Evolutionary conservation across 164 flowering plant genomes (phyloP), one percentile per base, ranked within the genome.

Genomic region (Vitis amurensis): DNA sequence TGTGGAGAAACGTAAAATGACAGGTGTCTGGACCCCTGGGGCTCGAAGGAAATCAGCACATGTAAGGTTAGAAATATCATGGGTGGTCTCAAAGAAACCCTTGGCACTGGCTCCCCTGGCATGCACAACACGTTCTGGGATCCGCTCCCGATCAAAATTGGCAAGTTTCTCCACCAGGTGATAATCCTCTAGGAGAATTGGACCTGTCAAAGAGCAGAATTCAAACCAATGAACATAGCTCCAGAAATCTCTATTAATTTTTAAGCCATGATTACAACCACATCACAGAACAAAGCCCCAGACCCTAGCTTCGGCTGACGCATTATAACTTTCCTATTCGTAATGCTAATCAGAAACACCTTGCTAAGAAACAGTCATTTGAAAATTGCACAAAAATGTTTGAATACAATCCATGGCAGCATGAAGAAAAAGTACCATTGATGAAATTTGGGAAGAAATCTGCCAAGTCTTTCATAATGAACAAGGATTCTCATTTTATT

Each of bases 21-120:
- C 83, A 61, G 98, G 97, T 19, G 99, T 95, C 72, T 95, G 99
- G 59, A 91, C 99, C 50, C 99, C 99, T n/a, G 99, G 98, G 59
- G 96, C 92, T 14, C 98, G 86, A 58, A 93, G 93, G 77, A 95
- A 93, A 74, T 95, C 99, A 58, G 99, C 99, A 78, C 98, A 93
- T 11, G 94, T 84, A 53, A 93, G 97, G 71, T 89, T 76, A 66
- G 98, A 81, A 52, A 95, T 79, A 68, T 95, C 98, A 78, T 92
- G 98, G 48, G 99, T 95, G 71, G 90, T 98, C 81, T 95, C 99
- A 80, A 95, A 95, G 78, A 95, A 95, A 1, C 99, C 99, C 83
- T 95, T 95, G 51, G 98, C 99, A 87, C 98, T 95, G 56, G 97
- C 97, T 78, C 99, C 99, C 82, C 99, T 88, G 68, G 99, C 99